Percentiles rank a stretch among this genome's conserved stretches.
Conservation (phyloP, 345 rosid species). For the Zanthoxylum bungeanum region DNA sequence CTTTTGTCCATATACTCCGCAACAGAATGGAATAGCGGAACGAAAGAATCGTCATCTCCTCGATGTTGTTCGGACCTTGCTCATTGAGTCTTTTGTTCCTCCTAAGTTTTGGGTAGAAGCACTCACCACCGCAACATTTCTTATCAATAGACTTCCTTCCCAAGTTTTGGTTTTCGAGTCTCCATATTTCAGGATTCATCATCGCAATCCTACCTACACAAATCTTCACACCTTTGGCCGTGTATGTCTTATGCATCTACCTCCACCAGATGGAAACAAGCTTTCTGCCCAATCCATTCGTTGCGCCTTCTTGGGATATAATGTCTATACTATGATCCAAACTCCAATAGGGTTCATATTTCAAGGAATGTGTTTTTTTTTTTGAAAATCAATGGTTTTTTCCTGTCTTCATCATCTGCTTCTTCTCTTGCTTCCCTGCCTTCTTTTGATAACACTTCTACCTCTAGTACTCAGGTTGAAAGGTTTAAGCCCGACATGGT, state of each 20-base stretch:
- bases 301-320: not conserved
- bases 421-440: no score
- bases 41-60: constrained; percentile 13
- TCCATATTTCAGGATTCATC: not conserved
- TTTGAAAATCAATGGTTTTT: constrained; percentile 1
- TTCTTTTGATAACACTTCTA: not conserved
- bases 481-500: not conserved
- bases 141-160: not conserved
- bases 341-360: not conserved
- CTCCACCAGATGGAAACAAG: not conserved
- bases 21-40: not conserved
- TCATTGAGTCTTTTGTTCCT: not conserved
- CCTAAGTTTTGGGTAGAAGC: constrained; percentile 6
- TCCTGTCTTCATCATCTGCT: not conserved
- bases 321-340: not conserved
- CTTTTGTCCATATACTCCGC: constrained; percentile 8
- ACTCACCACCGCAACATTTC: not conserved
- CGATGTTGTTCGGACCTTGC: constrained; percentile 5
- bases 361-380: not conserved
- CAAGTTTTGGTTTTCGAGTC: not conserved
- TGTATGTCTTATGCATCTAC: not conserved
- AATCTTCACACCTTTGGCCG: not conserved
- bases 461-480: no score
- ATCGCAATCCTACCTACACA: not conserved
- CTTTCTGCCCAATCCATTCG: not conserved